Base-by-base conservation (phyloP, 768 basidiomycete genomes). In the Peribolospora kevripleyi region DNA sequence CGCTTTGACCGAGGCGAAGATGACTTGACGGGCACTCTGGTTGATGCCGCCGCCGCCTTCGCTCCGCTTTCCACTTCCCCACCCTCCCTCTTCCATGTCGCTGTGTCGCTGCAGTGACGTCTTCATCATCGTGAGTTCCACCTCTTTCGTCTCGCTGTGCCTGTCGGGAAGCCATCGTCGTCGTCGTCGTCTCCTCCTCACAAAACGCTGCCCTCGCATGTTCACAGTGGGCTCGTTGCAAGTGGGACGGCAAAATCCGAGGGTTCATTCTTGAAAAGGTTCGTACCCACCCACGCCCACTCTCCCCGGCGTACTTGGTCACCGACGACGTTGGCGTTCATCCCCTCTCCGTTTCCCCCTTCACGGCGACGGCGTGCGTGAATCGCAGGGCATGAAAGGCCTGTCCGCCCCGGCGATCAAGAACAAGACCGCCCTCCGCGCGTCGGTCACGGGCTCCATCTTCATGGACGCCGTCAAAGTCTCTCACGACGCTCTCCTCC, bases 191-290 rank as follows among this genome's bases (percentile, higher is more conserved):
- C 25, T 25, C 25, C 25, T 25, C 25, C 25, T 25, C 25, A 25
- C 25, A 25, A 25, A 25, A 25, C 25, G 25, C 25, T 25, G 25
- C 25, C 25, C 25, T 25, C 25, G 25, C 25, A 25, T 25, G 25
- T 25, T 25, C 25, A 25, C 25, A 25, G 25, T 97, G 91, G 91
- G 91, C 91, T 3, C 77, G 76, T 42, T 91, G 87, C 69, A 83
- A 84, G 65, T 93, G 88, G 88, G 88, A 93, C 65, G 73, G 74
- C 61, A 84, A 83, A 65, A 71, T 93, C 58, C 79, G 86, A 53
- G 90, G 88, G 0, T 93, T 95, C 68, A 64, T 93, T 50, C 70
- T 93, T 1, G 86, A 93, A 61, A 90, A 90, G 77, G 87, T 80
- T 55, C 42, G 68, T 58, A 51, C 25, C 25, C 25, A 25, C 25